These are phyloP conservation scores for Tetrapyrgos nigripes DNA, from an alignment of 1,284 basidiomycete genomes.

Conservation along the genomic window DNA sequence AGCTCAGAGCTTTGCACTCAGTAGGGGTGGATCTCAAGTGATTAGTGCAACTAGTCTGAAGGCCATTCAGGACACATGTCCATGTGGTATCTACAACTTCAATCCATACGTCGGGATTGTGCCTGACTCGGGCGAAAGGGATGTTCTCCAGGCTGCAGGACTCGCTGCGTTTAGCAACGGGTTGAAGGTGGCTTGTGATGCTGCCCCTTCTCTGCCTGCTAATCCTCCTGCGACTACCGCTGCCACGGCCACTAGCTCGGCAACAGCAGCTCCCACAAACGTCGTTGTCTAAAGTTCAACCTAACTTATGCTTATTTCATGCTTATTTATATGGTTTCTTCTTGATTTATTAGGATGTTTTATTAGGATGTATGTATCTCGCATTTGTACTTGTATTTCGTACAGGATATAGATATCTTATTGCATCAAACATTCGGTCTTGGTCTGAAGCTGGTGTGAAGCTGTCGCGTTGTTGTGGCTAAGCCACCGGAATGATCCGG, in stretches of 20 bases:
- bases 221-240: slow-evolving; percentile 15
- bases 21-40: slow-evolving; percentile 26
- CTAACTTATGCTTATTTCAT: not conserved
- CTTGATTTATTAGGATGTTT: too few relatives aligned
- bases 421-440: too few relatives aligned
- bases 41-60: slow-evolving; percentile 34
- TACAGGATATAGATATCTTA: too few relatives aligned
- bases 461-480: too few relatives aligned
- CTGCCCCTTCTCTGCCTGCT: slow-evolving; percentile 16
- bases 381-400: too few relatives aligned
- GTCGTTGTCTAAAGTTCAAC: slow-evolving; percentile 3
- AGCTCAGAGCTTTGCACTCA: slow-evolving; percentile 35
- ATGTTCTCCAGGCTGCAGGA: slow-evolving; percentile 24
- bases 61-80: slow-evolving; percentile 28
- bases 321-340: not conserved
- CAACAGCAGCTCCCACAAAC: slow-evolving; percentile 8
- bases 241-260: slow-evolving; percentile 15
- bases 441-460: too few relatives aligned
- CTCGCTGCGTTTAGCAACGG: slow-evolving; percentile 14
- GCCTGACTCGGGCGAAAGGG: slow-evolving; percentile 11
- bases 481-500: too few relatives aligned
- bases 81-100: slow-evolving; percentile 35
- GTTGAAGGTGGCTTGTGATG: slow-evolving; percentile 17
- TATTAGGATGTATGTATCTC: too few relatives aligned
- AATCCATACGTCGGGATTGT: slow-evolving; percentile 34